Evolutionary conservation across 169 alveolate species (phyloP).

Genomic region (Eimeria brunetti): DNA sequence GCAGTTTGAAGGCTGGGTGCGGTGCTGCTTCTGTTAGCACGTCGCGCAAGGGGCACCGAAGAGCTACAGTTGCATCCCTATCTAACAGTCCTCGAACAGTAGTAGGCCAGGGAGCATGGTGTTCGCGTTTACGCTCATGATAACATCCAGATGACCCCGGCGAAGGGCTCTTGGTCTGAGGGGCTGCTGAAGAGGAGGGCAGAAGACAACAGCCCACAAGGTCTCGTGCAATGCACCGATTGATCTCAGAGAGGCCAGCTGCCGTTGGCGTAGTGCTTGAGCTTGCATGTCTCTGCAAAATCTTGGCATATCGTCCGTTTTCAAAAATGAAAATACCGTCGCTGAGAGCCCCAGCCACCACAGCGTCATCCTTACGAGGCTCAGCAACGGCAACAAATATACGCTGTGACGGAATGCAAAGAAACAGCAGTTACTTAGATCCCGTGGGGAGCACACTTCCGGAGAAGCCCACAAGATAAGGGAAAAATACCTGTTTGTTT

Average conservation of each 20-base stretch:
- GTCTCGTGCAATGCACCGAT: slow-evolving; percentile 59
- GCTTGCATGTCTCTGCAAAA: slow-evolving; percentile 18
- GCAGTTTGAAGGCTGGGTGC: slow-evolving; percentile 63
- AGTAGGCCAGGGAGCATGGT: background rate
- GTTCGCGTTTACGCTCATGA: background rate
- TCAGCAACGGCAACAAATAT: background rate
- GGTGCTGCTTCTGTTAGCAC: slow-evolving; percentile 32
- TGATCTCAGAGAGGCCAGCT: slow-evolving; percentile 29
- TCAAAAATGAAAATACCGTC: slow-evolving; percentile 64
- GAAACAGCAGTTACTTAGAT: background rate
- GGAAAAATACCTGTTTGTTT: background rate
- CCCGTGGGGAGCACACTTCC: background rate
- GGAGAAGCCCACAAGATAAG: background rate
- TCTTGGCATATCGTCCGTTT: slow-evolving; percentile 48
- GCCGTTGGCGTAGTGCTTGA: slow-evolving; percentile 11
- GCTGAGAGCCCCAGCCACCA: slow-evolving; percentile 17
- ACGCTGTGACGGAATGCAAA: background rate
- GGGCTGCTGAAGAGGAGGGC: slow-evolving; percentile 12
- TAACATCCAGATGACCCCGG: background rate
- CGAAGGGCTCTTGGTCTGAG: background rate
- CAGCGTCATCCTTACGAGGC: background rate
- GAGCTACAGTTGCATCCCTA: background rate
- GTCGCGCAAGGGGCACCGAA: slow-evolving; percentile 42
- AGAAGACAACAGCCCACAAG: slow-evolving; percentile 57
- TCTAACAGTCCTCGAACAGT: background rate